A percentile compares a stretch with the other conserved stretches of the same genome.
phyloP scores from a whole-genome alignment of 495 filamentous ascomycete genomes.

The Pseudevernia furfuracea region DNA sequence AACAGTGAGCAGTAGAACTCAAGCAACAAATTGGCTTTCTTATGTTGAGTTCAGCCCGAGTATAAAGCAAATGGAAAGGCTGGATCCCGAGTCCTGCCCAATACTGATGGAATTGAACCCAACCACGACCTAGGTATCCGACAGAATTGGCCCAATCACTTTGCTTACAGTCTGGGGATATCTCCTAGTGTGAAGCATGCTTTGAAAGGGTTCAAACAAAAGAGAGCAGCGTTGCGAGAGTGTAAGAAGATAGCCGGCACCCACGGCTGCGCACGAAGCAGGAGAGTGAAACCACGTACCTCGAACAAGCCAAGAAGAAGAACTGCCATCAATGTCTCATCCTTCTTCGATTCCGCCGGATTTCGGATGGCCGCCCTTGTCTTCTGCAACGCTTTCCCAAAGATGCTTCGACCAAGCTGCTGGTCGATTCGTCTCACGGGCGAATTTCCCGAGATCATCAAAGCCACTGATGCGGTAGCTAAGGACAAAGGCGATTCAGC shows the following conservation, averaged over 20 bases:
- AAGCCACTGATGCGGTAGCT: slow-evolving; percentile 54
- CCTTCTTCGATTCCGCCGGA: slow-evolving; percentile 39
- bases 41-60: neutral
- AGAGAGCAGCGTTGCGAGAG: neutral
- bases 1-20: neutral
- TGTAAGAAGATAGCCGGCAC: neutral
- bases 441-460: slow-evolving; percentile 42
- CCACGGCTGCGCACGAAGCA: neutral
- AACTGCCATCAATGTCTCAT: slow-evolving; percentile 54
- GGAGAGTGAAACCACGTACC: slow-evolving; percentile 33
- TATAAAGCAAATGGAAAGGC: neutral
- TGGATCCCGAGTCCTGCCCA: neutral
- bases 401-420: slow-evolving; percentile 33
- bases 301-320: slow-evolving; percentile 59
- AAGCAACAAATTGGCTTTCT: neutral
- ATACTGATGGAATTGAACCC: neutral
- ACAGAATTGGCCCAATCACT: neutral
- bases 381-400: slow-evolving; percentile 43
- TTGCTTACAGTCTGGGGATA: neutral
- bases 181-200: neutral
- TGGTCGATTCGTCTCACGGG: slow-evolving; percentile 38
- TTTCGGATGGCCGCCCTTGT: slow-evolving; percentile 48
- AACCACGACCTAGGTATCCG: neutral
- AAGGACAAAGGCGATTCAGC: slow-evolving; percentile 44
- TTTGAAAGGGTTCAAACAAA: neutral